Evolutionary conservation across 2,329 filamentous ascomycete genomes (phyloP).

Genomic region (Verruconis gallopava): DNA sequence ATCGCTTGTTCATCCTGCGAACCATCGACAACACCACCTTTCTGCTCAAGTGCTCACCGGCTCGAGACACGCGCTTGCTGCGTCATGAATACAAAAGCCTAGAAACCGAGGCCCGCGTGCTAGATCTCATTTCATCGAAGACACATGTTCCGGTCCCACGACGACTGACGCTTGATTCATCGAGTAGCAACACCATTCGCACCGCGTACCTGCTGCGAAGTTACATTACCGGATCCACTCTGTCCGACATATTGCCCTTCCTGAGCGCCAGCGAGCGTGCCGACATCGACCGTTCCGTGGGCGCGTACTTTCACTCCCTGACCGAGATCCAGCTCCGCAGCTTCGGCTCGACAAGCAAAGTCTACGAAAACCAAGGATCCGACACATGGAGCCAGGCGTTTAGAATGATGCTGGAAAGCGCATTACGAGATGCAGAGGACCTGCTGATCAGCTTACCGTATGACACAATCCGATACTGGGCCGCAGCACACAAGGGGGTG

Average conservation of each 20-base stretch:
- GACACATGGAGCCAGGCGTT: conserved; percentile 43
- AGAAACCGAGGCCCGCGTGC: conserved; percentile 25
- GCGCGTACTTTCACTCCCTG: conserved; percentile 29
- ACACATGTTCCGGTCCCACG: conserved; percentile 25
- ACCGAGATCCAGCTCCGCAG: conserved; percentile 31
- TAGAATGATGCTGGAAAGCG: conserved; percentile 36
- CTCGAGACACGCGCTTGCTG: conserved; percentile 25
- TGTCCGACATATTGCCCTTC: conserved; percentile 19
- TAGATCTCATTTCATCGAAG: conserved; percentile 25
- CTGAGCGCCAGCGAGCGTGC: conserved; percentile 24
- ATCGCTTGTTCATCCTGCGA: conserved; percentile 28
- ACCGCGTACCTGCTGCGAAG: conserved; percentile 23
- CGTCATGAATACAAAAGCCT: conserved; percentile 30
- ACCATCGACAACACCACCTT: conserved; percentile 26
- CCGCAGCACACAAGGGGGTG: conserved; percentile 29
- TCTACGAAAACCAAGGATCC: conserved; percentile 32
- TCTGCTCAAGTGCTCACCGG: conserved; percentile 29
- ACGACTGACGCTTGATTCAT: conserved; percentile 25
- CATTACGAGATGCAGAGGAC: conserved; percentile 45
- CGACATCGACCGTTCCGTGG: conserved; percentile 28
- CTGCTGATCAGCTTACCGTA: conserved; percentile 45
- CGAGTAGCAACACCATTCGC: conserved; percentile 11
- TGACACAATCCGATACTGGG: conserved; percentile 37
- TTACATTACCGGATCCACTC: conserved; percentile 21
- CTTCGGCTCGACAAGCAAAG: conserved; percentile 39